These are phyloP conservation scores for Hanseniaspora jakobsenii DNA, from an alignment of 805 yeast species.

Conservation along the genomic window DNA sequence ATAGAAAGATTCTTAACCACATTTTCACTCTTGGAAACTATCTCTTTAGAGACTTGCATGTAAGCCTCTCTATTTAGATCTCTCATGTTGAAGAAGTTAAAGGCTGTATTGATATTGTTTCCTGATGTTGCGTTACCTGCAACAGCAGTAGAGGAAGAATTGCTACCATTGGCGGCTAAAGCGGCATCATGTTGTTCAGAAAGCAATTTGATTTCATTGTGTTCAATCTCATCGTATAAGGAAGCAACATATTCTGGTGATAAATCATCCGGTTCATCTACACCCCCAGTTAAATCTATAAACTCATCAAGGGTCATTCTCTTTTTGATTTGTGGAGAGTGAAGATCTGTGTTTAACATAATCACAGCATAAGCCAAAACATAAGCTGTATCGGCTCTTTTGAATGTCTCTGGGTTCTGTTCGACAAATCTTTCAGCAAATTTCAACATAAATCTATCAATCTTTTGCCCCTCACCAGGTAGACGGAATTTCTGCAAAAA, in stretches of 20 bases:
- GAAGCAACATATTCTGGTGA: conserved; percentile 59
- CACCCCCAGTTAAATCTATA: conserved; percentile 74
- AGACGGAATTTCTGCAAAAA: conserved; percentile 81
- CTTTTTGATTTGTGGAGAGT: conserved; percentile 71
- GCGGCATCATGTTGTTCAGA: conserved; percentile 92
- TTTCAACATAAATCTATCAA: conserved; percentile 90
- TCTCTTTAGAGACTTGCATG: conserved; percentile 81
- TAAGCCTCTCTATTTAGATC: conserved; percentile 74
- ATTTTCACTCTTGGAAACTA: conserved; percentile 78
- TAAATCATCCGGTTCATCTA: conserved; percentile 79
- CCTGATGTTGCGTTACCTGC: conserved; percentile 32
- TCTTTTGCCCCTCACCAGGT: conserved; percentile 97
- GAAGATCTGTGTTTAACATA: conserved; percentile 88
- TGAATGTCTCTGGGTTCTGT: conserved; percentile 78
- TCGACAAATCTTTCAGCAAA: conserved; percentile 86
- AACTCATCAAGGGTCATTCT: conserved; percentile 86
- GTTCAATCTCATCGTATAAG: conserved; percentile 65
- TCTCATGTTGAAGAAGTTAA: conserved; percentile 53
- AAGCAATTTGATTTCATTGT: conserved; percentile 76
- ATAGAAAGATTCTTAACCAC: conserved; percentile 58
- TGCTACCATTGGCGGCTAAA: conserved; percentile 39
- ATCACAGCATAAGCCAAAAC: conserved; percentile 84
- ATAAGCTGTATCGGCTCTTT: conserved; percentile 90
- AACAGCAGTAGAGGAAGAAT: too few species aligned
- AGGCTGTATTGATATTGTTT: conserved; percentile 32